phyloP scores from a whole-genome alignment of 2,329 filamentous ascomycete species.

The Diplodia mutila region DNA sequence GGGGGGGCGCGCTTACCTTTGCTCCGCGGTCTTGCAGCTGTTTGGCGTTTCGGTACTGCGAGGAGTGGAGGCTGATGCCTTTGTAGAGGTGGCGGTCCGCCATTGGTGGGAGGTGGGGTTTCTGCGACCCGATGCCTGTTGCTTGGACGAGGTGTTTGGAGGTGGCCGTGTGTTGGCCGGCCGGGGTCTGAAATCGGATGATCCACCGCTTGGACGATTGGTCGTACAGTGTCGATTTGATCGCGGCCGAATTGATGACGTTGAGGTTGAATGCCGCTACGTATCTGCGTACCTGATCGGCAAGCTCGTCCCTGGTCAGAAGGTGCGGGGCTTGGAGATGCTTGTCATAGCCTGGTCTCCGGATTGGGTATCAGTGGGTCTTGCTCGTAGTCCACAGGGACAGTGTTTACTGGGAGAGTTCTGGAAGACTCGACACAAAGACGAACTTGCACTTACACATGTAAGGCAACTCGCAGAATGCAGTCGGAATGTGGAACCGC shows the following conservation, averaged over 20 bases:
- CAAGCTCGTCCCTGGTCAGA: constrained; percentile 29
- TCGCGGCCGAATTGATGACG: constrained; percentile 35
- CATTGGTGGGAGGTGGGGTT: constrained; percentile 33
- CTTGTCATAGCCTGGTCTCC: constrained; percentile 8
- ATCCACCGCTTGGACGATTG: constrained; percentile 33
- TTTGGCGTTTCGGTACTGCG: constrained; percentile 30
- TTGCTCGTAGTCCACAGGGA: not conserved
- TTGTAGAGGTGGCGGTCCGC: constrained; percentile 30
- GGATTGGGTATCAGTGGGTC: constrained; percentile 29
- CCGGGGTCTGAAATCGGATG: constrained; percentile 29
- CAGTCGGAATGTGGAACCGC: constrained; percentile 46
- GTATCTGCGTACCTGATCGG: constrained; percentile 29
- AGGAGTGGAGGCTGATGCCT: constrained; percentile 36
- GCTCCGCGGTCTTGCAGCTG: constrained; percentile 29
- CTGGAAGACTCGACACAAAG: not conserved
- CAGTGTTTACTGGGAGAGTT: not conserved
- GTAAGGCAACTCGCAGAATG: constrained; percentile 44
- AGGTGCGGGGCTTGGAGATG: constrained; percentile 18
- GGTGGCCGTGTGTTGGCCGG: constrained; percentile 18
- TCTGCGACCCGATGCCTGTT: constrained; percentile 26
- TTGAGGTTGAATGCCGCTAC: constrained; percentile 40
- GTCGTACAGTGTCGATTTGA: constrained; percentile 35
- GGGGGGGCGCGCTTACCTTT: constrained; percentile 27
- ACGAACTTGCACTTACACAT: constrained; percentile 32
- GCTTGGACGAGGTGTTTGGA: constrained; percentile 34